Evolutionary conservation across 1,284 basidiomycete species (phyloP), one percentile per base, ranked within the genome.

Genomic region (Tylopilus sp.): DNA sequence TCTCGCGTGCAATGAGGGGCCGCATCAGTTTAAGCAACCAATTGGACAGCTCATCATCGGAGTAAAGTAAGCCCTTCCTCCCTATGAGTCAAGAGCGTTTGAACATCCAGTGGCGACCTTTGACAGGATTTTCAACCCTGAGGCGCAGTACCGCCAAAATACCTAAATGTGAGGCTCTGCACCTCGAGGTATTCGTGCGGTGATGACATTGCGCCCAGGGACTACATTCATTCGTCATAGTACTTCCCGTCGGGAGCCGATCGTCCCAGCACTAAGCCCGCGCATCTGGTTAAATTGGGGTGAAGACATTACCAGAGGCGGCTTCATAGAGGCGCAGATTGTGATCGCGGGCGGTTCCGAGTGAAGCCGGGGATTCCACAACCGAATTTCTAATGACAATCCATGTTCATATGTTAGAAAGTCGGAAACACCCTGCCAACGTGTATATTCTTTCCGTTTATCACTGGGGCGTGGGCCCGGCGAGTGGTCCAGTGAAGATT

Each of bases 111-210:
- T 46, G 47, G 39, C 49, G 46, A 46, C 41, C 30, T 46, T 43
- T 44, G 48, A 51, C 57, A 64, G 50, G 53, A 50, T 41, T 49
- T 59, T 39, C 67, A 67, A 64, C 63, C 67, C 61, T 69, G 64
- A 60, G 44, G 45, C 57, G 63, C 55, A 67, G 61, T 59, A 53
- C 41, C 33, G n/a, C 48, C 44, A 36, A 43, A 62, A 52, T 65
- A 68, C 66, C 66, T 65, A 66, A 69, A 44, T 41, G 59, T 35
- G 54, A 68, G 59, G 46, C 36, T 54, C 56, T 51, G 15, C 29
- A 66, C 64, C 64, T 69, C 64, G 64, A 67, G 64, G 64, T 56
- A 59, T 66, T 34, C 48, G 66, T 66, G 67, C 60, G 65, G 65
- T 57, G 48, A 51, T 39, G 48, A 46, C 48, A 51, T 67, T 66